phyloP scores from a whole-genome alignment of 2,329 filamentous ascomycete genomes.

The Drechslera avenae region DNA sequence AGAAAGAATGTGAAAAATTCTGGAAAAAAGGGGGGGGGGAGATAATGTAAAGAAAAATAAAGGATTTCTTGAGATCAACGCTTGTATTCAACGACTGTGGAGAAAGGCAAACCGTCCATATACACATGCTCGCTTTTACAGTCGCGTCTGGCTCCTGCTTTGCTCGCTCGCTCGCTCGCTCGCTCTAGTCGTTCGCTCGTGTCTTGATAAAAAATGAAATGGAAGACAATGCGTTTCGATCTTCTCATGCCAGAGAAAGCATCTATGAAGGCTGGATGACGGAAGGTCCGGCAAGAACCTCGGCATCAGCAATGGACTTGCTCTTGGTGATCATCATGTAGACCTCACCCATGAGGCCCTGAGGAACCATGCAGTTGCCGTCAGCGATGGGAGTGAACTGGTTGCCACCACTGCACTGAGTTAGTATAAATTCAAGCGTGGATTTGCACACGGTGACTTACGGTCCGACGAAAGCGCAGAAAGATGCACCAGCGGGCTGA shows the following conservation, averaged over 20 bases:
- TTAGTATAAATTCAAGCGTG: constrained; percentile 25
- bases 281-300: constrained; percentile 64
- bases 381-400: constrained; percentile 63
- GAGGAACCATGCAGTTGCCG: constrained; percentile 65
- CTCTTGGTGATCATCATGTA: constrained; percentile 69
- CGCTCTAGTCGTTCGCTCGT: constrained; percentile 3
- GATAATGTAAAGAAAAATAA: constrained; percentile 1
- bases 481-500: constrained; percentile 54
- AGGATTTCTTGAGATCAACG: constrained; percentile 37
- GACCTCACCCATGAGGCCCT: constrained; percentile 65
- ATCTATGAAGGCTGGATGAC: constrained; percentile 48
- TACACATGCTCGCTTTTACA: constrained; percentile 25
- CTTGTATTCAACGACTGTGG: constrained; percentile 47
- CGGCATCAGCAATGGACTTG: constrained; percentile 46
- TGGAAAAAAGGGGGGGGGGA: constrained; percentile 21
- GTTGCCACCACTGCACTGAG: constrained; percentile 35
- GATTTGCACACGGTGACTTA: constrained; percentile 42
- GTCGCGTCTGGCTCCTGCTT: constrained; percentile 12
- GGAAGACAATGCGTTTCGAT: constrained; percentile 10
- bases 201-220: constrained; percentile 9
- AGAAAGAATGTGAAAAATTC: constrained; percentile 4
- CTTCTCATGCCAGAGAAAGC: constrained; percentile 5
- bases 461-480: constrained; percentile 72
- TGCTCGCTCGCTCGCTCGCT: neutral
- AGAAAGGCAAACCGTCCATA: constrained; percentile 34